Percentiles rank a stretch among this genome's conserved stretches.
Conservation (phyloP, 2,329 filamentous ascomycete species). For the Thermoascus crustaceus region DNA sequence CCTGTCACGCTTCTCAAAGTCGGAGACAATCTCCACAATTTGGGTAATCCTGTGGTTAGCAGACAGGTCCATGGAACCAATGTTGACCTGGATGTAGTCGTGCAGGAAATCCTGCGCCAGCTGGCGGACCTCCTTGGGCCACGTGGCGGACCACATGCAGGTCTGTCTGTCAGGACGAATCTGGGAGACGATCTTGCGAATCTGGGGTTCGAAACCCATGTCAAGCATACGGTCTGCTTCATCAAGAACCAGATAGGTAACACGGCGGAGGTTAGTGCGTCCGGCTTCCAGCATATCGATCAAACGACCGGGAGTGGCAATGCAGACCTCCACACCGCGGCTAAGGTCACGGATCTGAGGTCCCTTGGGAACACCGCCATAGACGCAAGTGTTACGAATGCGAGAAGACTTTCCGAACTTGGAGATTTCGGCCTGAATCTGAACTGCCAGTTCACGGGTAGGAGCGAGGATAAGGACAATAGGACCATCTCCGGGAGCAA, state of each 20-base stretch:
- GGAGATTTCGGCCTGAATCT: slow-evolving; percentile 97
- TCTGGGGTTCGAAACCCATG: slow-evolving; percentile 99
- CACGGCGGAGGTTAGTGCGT: slow-evolving; percentile 95
- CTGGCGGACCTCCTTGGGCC: slow-evolving; percentile 96
- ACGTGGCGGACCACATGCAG: slow-evolving; percentile 99
- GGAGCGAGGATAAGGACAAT: slow-evolving; percentile 95
- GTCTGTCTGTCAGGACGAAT: slow-evolving; percentile 98
- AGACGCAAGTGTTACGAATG: slow-evolving; percentile 97
- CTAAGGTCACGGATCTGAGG: slow-evolving; percentile 92
- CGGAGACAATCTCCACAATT: slow-evolving; percentile 90
- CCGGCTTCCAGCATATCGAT: slow-evolving; percentile 98
- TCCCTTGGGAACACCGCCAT: slow-evolving; percentile 97
- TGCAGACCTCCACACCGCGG: slow-evolving; percentile 95
- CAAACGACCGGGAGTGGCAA: slow-evolving; percentile 92
- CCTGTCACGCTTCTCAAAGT: slow-evolving; percentile 93
- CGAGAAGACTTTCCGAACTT: slow-evolving; percentile 98
- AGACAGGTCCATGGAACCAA: slow-evolving; percentile 89
- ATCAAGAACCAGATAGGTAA: slow-evolving; percentile 96
- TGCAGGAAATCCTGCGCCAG: slow-evolving; percentile 83
- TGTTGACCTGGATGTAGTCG: slow-evolving; percentile 98
- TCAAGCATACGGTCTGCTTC: slow-evolving; percentile 99
- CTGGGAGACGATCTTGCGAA: slow-evolving; percentile 96
- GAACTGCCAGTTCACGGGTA: slow-evolving; percentile 93
- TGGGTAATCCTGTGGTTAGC: slow-evolving; percentile 98
- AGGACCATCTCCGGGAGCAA: slow-evolving; percentile 88